Evolutionary conservation across 495 filamentous ascomycete species (phyloP).

Genomic region (Entonaema liquescens): DNA sequence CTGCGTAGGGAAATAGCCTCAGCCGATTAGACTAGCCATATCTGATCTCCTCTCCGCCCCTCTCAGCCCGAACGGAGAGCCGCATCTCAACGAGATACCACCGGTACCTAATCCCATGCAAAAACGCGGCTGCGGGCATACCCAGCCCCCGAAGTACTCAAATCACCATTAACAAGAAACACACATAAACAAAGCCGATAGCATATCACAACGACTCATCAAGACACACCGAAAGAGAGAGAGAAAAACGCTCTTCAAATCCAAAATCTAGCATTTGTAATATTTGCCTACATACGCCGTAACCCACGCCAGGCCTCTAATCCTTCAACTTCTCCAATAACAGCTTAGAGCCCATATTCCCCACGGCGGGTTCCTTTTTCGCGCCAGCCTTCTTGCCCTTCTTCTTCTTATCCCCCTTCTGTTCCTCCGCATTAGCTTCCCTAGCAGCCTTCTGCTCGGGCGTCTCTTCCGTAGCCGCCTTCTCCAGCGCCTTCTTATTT

Average conservation of each 20-base stretch:
- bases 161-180: not conserved
- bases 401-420: slow-evolving; percentile 49
- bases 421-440: slow-evolving; percentile 41
- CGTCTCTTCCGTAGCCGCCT: slow-evolving; percentile 58
- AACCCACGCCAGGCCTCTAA: slow-evolving; percentile 3
- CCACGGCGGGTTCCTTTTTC: slow-evolving; percentile 48
- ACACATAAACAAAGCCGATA: not conserved
- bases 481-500: slow-evolving; percentile 59
- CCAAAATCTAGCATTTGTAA: not conserved
- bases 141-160: too few species aligned
- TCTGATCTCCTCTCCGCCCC: not conserved
- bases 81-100: not conserved
- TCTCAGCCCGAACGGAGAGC: not conserved
- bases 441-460: slow-evolving; percentile 49
- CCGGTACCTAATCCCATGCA: too few species aligned
- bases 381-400: slow-evolving; percentile 50
- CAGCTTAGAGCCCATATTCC: slow-evolving; percentile 65
- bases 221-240: not conserved
- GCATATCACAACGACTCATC: not conserved
- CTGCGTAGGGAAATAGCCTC: too few species aligned
- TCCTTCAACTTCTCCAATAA: slow-evolving; percentile 58
- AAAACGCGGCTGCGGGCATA: too few species aligned
- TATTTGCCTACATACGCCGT: not conserved
- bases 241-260: not conserved
- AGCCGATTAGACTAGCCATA: too few species aligned